Conservation (phyloP, 345 rosid genomes). For the Salix caprea region DNA sequence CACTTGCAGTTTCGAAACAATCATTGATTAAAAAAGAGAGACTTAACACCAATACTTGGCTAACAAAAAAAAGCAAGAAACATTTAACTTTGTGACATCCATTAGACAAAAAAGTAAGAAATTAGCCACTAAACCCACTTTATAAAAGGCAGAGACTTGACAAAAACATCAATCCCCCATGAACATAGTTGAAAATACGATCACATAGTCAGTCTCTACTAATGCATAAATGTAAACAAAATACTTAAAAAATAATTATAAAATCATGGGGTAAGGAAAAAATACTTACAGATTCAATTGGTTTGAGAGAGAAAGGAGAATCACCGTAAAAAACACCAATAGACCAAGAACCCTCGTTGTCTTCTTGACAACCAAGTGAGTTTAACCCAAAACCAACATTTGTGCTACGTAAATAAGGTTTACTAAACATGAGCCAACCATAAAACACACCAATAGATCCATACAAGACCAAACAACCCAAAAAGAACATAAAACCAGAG, state of each 20-base stretch:
- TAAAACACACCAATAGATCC: slow-evolving; percentile 57
- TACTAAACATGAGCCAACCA: slow-evolving; percentile 50
- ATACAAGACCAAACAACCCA: slow-evolving; percentile 51
- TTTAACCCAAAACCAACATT: slow-evolving; percentile 22
- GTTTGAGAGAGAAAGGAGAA: slow-evolving; percentile 80
- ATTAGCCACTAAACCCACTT: background rate
- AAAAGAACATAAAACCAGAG: slow-evolving; percentile 47
- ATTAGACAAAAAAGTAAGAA: background rate
- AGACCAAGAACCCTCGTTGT: slow-evolving; percentile 93
- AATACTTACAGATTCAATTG: slow-evolving; percentile 73
- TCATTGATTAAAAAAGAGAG: background rate
- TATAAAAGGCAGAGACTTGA: background rate
- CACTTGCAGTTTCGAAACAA: background rate
- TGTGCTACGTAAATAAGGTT: slow-evolving; percentile 20
- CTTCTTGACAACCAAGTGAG: slow-evolving; percentile 68
- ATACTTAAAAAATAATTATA: background rate
- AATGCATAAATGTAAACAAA: background rate
- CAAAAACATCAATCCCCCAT: background rate
- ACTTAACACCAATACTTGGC: background rate
- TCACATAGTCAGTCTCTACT: background rate
- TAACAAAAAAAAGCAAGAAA: background rate
- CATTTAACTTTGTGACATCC: background rate
- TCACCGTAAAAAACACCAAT: slow-evolving; percentile 83
- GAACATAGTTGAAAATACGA: background rate
- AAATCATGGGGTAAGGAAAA: background rate